A percentile compares a stretch with the other conserved stretches of the same genome.
These are phyloP conservation scores for Phytophthora citricola DNA, from an alignment of 352 stramenopile genomes.

Conservation along the genomic window DNA sequence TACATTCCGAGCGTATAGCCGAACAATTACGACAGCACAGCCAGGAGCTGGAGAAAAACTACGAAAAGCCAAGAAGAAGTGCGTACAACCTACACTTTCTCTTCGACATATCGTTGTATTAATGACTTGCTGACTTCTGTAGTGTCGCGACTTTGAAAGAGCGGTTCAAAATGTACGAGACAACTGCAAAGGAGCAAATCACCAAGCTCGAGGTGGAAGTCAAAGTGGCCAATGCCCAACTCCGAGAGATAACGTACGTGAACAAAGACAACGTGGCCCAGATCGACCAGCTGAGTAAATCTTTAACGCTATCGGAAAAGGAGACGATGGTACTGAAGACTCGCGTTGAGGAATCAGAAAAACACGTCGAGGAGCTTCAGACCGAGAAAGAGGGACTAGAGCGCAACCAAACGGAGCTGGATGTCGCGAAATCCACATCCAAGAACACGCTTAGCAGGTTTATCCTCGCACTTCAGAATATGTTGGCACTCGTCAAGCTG, in stretches of 20 bases:
- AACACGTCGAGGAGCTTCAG: slow-evolving; percentile 48
- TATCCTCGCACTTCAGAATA: slow-evolving; percentile 66
- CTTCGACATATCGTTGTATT: background rate
- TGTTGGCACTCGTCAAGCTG: slow-evolving; percentile 74
- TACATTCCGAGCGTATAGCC: slow-evolving; percentile 70
- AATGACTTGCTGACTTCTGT: background rate
- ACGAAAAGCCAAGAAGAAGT: slow-evolving; percentile 79
- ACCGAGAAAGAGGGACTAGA: slow-evolving; percentile 69
- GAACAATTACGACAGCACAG: slow-evolving; percentile 76
- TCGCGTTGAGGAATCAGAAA: slow-evolving; percentile 47
- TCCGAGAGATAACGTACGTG: slow-evolving; percentile 78
- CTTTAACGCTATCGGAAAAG: slow-evolving; percentile 54
- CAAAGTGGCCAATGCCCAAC: slow-evolving; percentile 70
- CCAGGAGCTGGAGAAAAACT: slow-evolving; percentile 78
- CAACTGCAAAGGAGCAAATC: slow-evolving; percentile 79
- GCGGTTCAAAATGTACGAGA: slow-evolving; percentile 81
- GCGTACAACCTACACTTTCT: slow-evolving; percentile 9
- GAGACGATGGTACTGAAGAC: slow-evolving; percentile 50
- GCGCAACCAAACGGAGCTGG: slow-evolving; percentile 60
- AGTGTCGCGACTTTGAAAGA: slow-evolving; percentile 72
- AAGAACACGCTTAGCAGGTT: slow-evolving; percentile 61
- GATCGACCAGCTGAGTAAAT: slow-evolving; percentile 69
- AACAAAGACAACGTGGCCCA: slow-evolving; percentile 74
- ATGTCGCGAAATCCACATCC: slow-evolving; percentile 61
- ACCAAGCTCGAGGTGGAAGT: slow-evolving; percentile 85